These are phyloP conservation scores for Daedaleopsis sinensis DNA, from an alignment of 768 basidiomycete species.

Conservation along the genomic window DNA sequence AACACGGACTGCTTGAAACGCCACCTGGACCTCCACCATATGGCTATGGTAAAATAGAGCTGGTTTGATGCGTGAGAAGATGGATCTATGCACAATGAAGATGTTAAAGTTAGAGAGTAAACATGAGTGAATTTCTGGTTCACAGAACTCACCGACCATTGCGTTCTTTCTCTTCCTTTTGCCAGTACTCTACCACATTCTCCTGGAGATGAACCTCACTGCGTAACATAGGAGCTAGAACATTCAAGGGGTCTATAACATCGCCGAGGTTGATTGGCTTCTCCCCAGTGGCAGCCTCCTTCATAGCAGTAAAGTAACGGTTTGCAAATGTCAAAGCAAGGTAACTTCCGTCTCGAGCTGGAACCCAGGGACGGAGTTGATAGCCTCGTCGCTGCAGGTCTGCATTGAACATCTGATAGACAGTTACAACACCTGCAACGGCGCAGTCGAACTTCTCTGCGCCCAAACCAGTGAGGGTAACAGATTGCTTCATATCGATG, in stretches of 20 bases:
- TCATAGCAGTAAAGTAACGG: too few species aligned
- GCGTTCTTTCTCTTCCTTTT: not conserved
- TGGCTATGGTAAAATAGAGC: not conserved
- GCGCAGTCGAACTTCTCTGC: not conserved
- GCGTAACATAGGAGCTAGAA: not conserved
- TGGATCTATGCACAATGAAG: not conserved
- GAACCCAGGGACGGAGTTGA: not conserved
- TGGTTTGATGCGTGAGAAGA: not conserved
- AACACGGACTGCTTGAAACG: not conserved
- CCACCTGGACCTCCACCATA: not conserved
- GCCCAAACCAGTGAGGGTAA: not conserved
- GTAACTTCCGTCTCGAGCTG: not conserved
- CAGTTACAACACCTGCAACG: not conserved
- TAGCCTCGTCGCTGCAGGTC: not conserved
- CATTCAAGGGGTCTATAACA: not conserved
- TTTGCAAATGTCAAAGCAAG: too few species aligned
- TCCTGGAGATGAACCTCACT: not conserved
- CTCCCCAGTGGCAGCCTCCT: too few species aligned
- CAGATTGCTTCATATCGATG: not conserved
- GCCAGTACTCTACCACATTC: not conserved
- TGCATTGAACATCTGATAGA: not conserved
- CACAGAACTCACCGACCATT: too few species aligned
- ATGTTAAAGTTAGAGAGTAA: too few species aligned
- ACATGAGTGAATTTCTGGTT: too few species aligned
- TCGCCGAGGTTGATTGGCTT: too few species aligned